A percentile compares a stretch with the other conserved stretches of the same genome.
phyloP scores from a whole-genome alignment of 306 rosid genomes.

The Hylodesmum podocarpum region DNA sequence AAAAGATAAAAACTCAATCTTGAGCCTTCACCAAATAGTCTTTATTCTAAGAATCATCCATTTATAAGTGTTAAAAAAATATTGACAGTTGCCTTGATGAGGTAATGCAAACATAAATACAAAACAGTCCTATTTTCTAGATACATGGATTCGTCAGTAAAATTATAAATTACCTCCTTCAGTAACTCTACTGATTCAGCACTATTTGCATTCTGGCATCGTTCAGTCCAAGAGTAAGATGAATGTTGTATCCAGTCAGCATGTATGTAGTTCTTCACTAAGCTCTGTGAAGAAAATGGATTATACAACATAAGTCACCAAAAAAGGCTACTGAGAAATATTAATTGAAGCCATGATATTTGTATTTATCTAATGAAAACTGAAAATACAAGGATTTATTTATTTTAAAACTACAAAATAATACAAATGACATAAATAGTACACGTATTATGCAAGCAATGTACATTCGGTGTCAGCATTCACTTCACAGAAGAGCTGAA shows the following conservation, averaged over 20 bases:
- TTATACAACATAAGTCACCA: conserved; percentile 16
- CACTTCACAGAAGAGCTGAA: background rate
- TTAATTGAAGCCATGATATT: background rate
- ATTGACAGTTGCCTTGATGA: background rate
- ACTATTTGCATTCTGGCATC: conserved; percentile 62
- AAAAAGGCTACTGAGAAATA: conserved; percentile 4
- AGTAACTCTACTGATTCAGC: conserved; percentile 75
- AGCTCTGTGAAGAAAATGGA: conserved; percentile 53
- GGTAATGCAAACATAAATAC: conserved; percentile 4
- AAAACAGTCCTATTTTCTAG: background rate
- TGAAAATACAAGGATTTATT: background rate
- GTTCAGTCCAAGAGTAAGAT: conserved; percentile 56
- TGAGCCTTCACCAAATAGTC: background rate
- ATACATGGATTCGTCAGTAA: conserved; percentile 9
- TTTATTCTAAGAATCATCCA: too few species aligned
- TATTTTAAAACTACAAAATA: conserved; percentile 5
- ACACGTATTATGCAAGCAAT: background rate
- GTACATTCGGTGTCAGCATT: background rate
- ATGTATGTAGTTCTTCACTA: conserved; percentile 49
- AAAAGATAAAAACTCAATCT: background rate
- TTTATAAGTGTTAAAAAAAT: background rate
- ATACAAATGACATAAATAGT: background rate
- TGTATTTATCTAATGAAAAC: conserved; percentile 10
- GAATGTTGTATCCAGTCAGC: conserved; percentile 63
- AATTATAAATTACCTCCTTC: conserved; percentile 63